phyloP scores from a whole-genome alignment of 78 protist species.

The slime mould (Dictyostelium discoideum) region DNA sequence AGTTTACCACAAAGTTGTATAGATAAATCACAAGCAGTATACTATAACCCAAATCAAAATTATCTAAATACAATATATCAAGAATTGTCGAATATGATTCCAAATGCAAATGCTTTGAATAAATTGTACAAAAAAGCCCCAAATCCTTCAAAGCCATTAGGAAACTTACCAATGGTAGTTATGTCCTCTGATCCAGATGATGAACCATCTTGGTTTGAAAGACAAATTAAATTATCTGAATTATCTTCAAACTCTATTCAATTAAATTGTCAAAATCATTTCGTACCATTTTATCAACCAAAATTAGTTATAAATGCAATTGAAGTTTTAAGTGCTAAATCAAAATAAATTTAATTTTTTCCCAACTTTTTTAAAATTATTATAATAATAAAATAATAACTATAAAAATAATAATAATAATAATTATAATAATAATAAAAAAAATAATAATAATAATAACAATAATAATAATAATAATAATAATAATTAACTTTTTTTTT shows the following conservation, averaged over 20 bases:
- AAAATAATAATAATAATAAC: not conserved
- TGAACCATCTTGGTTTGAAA: conserved; percentile 1
- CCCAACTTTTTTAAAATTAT: not conserved
- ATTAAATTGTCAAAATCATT: not conserved
- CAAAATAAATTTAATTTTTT: not conserved
- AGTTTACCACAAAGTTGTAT: not conserved
- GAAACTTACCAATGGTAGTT: not conserved
- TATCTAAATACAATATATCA: not conserved
- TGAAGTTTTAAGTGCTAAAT: not conserved
- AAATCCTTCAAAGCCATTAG: not conserved
- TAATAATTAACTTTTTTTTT: not conserved
- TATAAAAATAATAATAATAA: too few relatives aligned
- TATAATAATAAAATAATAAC: not conserved
- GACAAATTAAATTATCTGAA: not conserved
- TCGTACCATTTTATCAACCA: conserved; percentile 18
- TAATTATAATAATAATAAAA: not conserved
- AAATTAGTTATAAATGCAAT: not conserved
- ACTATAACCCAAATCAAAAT: not conserved
- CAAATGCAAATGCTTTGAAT: not conserved
- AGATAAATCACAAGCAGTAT: not conserved
- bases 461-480: not conserved
- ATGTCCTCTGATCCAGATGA: not conserved
- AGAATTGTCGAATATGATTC: not conserved
- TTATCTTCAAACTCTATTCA: not conserved
- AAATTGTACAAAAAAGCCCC: not conserved